Evolutionary conservation across 768 basidiomycete genomes (phyloP), one percentile per base, ranked within the genome.

Genomic region (Russula dissimulans): DNA sequence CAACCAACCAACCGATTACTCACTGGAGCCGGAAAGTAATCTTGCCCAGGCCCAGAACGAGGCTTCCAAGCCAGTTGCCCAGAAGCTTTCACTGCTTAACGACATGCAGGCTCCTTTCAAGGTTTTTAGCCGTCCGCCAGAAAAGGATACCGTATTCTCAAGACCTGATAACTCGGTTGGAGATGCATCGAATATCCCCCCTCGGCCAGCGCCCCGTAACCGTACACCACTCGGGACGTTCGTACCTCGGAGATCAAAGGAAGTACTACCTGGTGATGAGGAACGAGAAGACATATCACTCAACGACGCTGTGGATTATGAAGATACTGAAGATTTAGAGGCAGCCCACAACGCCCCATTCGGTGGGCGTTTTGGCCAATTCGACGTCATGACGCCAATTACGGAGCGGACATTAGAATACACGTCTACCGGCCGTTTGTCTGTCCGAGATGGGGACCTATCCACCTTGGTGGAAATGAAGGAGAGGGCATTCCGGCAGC

Each of bases 351-450:
- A 61, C 2, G 73, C 78, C 18, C 86, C 87, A 32, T 76, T 86
- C 53, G 87, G 86, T 15, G 85, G 89, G 17, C 81, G 89, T 31
- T 88, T 90, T 69, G 89, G 87, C 39, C 78, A 81, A 59, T 89
- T 97, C 73, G 85, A 89, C 68, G 86, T 95, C 57, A 94, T 99
- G 93, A 98, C 95, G 9, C 95, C 97, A 3, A 97, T 98, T 71
- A 91, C 91, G 12, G 97, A 99, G 72, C 80, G 95, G 44, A 98
- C 97, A 10, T 82, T 82, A 67, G 97, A 98, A 72, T 95, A 78
- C 69, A 81, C 88, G 3, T 78, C 78, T 36, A 87, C 83, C 66
- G 87, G 83, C 15, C 76, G 82, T 22, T 68, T 62, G n/a, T 62
- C 66, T 38, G 68, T 67, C 1, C 70, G 72, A 42, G 69, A 73